These are phyloP conservation scores for Pelargonium citronellum DNA, from an alignment of 441 rosid genomes.

Conservation along the genomic window DNA sequence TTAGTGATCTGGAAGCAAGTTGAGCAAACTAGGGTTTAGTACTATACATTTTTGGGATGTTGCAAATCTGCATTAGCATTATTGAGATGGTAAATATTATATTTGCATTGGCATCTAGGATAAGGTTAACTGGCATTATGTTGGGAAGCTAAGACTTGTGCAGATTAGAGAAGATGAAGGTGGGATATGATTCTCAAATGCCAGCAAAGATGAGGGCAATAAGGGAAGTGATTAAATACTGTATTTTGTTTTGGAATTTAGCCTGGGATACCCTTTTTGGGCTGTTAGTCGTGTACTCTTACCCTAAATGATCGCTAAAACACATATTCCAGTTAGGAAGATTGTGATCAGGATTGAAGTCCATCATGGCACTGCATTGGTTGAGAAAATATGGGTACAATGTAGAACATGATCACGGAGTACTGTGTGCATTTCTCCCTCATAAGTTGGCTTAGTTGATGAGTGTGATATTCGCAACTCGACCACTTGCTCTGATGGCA, in stretches of 20 bases:
- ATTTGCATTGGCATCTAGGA: background rate
- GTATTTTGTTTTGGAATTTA: background rate
- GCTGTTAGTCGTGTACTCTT: background rate
- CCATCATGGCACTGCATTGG: background rate
- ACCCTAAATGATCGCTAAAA: background rate
- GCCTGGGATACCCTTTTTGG: no score
- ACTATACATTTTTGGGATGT: background rate
- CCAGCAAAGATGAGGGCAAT: background rate
- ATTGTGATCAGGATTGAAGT: background rate
- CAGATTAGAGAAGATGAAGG: background rate
- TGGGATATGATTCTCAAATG: conserved; percentile 1
- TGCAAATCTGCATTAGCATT: background rate
- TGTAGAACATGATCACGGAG: background rate
- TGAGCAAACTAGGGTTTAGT: conserved; percentile 2
- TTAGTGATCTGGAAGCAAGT: background rate
- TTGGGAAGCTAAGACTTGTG: background rate
- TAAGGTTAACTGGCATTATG: background rate
- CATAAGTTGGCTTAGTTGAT: background rate
- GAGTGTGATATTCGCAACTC: background rate
- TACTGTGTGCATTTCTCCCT: background rate
- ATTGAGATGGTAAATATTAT: background rate
- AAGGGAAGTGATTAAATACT: background rate
- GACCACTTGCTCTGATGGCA: background rate
- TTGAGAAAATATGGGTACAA: background rate
- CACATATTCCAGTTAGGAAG: background rate